Evolutionary conservation across 2,329 filamentous ascomycete species (phyloP).

Genomic region (Colletotrichum spaethianum): DNA sequence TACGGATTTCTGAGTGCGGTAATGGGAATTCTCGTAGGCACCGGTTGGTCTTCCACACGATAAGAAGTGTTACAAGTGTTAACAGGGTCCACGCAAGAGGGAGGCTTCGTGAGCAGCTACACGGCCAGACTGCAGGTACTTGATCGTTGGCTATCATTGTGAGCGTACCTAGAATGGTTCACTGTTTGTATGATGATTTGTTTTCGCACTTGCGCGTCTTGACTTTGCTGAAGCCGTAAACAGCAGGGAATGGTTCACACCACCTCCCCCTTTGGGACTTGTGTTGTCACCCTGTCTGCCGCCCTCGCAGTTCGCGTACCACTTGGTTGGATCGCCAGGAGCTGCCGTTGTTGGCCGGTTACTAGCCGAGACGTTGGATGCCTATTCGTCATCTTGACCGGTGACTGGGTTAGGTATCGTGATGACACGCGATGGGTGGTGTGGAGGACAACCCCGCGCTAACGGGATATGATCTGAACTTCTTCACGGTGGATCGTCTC

Average conservation of each 20-base stretch:
- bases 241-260: constrained; percentile 13
- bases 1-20: not conserved
- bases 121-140: constrained; percentile 15
- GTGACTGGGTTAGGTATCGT: constrained; percentile 16
- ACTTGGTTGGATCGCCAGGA: not conserved
- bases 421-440: not conserved
- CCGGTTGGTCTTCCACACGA: not conserved
- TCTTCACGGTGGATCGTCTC: constrained; percentile 6
- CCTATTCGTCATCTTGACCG: constrained; percentile 19
- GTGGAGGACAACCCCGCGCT: constrained; percentile 20
- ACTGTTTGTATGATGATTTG: not conserved
- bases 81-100: not conserved
- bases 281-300: not conserved
- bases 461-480: not conserved
- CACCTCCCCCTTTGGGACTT: not conserved
- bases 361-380: constrained; percentile 15
- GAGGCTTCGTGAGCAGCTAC: constrained; percentile 15
- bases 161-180: constrained; percentile 12
- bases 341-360: not conserved
- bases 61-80: constrained; percentile 13
- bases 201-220: constrained; percentile 26
- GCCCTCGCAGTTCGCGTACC: constrained; percentile 19
- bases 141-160: constrained; percentile 12
- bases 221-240: not conserved
- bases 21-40: not conserved